Base-by-base conservation (phyloP, 805 yeast species). In the Ogataea nakhonphanomensis region DNA sequence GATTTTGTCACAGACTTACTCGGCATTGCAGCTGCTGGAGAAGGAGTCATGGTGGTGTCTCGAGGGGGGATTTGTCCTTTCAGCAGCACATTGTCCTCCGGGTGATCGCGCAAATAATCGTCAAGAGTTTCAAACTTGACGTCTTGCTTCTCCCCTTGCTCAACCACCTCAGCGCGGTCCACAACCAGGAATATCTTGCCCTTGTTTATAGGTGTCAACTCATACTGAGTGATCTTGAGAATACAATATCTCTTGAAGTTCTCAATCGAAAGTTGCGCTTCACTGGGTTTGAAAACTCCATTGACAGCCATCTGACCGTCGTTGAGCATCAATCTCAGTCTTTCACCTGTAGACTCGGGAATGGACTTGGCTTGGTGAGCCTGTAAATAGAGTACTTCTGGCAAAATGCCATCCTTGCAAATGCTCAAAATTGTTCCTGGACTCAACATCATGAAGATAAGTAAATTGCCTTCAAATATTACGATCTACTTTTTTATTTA, bases 51-150 rank as follows among this genome's bases (percentile, higher is more conserved):
- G 7, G 46, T 37, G 27, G 39, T 20, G 27, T 47, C 51, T 25
- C 43, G 30, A 17, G 29, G 36, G 7, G 32, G 37, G 12, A 32
- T 41, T 21, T 39, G 43, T 7, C 43, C 52, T 37, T 39, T 51
- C 49, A 25, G 44, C 35, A 37, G 37, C 10, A 35, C 46, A 45
- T 72, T 77, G 52, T 77, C 80, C 26, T 72, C 74, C 3, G 85
- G 84, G 58, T 82, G 79, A 11, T 65, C 67, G 27, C 64, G 69
- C 49, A 78, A 76, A 55, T 81, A 81, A 14, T 71, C 73, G 55
- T 81, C 88, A 28, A 81, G 32, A 32, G 44, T 50, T 20, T 41
- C 46, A 23, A 46, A 52, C 27, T 36, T 27, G 21, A 42, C 39
- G 25, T 36, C 41, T 4, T 51, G 47, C 33, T 57, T 70, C 58